phyloP scores from a whole-genome alignment of 2,329 filamentous ascomycete genomes.

The Chalaropsis thielavioides region DNA sequence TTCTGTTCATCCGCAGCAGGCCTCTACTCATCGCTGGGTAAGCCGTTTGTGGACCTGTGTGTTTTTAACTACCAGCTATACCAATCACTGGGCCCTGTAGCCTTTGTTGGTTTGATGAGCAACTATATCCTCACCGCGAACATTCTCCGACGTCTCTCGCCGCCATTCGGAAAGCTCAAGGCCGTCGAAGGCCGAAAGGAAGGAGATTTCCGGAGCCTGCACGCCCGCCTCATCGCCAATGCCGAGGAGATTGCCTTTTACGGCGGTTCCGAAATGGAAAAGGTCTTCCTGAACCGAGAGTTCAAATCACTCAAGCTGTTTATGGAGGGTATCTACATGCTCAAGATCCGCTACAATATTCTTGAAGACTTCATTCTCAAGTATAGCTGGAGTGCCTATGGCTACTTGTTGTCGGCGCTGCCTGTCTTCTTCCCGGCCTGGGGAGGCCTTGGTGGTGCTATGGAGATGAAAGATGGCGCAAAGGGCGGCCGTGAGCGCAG shows the following conservation, averaged over 20 bases:
- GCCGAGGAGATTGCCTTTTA: slow-evolving; percentile 98
- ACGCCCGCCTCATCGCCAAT: slow-evolving; percentile 86
- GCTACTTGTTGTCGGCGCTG: slow-evolving; percentile 82
- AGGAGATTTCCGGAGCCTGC: slow-evolving; percentile 83
- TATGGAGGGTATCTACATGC: slow-evolving; percentile 97
- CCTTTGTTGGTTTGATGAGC: slow-evolving; percentile 68
- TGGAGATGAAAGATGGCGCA: slow-evolving; percentile 46
- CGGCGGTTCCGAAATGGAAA: slow-evolving; percentile 87
- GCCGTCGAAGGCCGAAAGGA: slow-evolving; percentile 90
- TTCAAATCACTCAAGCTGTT: slow-evolving; percentile 86
- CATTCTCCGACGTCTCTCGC: slow-evolving; percentile 73
- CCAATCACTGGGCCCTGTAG: slow-evolving; percentile 74
- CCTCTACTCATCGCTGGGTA: slow-evolving; percentile 91
- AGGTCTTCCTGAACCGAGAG: slow-evolving; percentile 77
- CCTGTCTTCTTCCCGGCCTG: slow-evolving; percentile 90
- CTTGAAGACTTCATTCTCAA: slow-evolving; percentile 96
- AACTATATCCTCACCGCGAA: slow-evolving; percentile 94
- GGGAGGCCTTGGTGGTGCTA: slow-evolving; percentile 65
- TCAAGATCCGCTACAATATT: slow-evolving; percentile 98
- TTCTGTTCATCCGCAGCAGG: slow-evolving; percentile 90
- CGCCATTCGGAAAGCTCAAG: slow-evolving; percentile 92
- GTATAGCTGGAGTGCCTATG: slow-evolving; percentile 97
- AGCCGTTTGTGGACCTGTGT: slow-evolving; percentile 89
- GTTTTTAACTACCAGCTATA: slow-evolving; percentile 98
- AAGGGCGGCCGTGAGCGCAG: slow-evolving; percentile 55